Conservation (phyloP, 1,284 basidiomycete genomes). For the Microbotryum intermedium region DNA sequence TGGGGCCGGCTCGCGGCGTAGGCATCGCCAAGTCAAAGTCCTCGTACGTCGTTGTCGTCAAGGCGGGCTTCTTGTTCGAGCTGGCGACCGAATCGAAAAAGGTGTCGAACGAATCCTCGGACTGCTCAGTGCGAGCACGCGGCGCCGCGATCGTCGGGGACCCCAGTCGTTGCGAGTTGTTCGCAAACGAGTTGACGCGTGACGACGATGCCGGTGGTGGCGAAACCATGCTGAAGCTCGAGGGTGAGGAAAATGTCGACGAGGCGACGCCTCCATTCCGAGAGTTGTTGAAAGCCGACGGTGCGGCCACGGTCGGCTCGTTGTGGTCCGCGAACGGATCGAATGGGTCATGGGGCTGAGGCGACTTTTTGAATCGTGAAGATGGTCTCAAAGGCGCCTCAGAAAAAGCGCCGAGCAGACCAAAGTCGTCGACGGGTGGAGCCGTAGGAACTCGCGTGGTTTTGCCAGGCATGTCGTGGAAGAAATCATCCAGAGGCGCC, state of each 20-base stretch:
- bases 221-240: not conserved
- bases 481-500: constrained; percentile 2
- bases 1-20: not conserved
- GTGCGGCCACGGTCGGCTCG: not conserved
- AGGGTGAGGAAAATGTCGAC: not conserved
- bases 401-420: constrained; percentile 18
- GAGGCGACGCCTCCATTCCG: not conserved
- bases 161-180: not conserved
- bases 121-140: not conserved
- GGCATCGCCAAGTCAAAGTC: not conserved
- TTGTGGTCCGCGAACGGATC: constrained; percentile 22
- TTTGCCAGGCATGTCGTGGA: not conserved
- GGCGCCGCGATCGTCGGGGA: not conserved
- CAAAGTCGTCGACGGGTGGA: constrained; percentile 21
- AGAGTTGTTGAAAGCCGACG: not conserved
- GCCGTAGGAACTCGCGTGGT: not conserved
- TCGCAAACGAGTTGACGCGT: not conserved
- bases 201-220: too few species aligned
- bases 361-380: not conserved
- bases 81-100: constrained; percentile 31
- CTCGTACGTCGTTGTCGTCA: not conserved
- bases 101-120: constrained; percentile 29
- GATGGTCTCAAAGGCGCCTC: not conserved
- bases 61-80: not conserved
- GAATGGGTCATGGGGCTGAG: constrained; percentile 18